phyloP scores from a whole-genome alignment of 1,139 yeast genomes.

The Insectozyma bohioensis region DNA sequence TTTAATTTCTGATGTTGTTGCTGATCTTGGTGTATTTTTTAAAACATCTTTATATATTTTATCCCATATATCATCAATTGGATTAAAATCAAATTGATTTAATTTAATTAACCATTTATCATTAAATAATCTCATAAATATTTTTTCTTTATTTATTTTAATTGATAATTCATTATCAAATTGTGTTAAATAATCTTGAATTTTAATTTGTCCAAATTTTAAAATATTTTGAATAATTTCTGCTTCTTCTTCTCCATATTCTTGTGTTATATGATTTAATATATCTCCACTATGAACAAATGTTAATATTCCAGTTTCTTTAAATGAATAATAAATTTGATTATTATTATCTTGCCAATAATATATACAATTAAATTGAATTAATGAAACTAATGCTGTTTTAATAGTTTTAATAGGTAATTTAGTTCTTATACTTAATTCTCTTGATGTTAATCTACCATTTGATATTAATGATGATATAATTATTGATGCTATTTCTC shows the following conservation, averaged over 20 bases:
- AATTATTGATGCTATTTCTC: constrained; percentile 61
- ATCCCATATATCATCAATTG: constrained; percentile 57
- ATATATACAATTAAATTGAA: constrained; percentile 64
- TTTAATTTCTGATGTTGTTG: constrained; percentile 59
- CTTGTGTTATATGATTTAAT: constrained; percentile 47
- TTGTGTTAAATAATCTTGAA: constrained; percentile 55
- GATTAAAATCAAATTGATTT: constrained; percentile 45
- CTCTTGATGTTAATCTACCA: constrained; percentile 56
- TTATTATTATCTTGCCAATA: constrained; percentile 49
- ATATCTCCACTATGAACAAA: constrained; percentile 80
- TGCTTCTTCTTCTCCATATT: constrained; percentile 51
- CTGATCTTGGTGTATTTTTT: constrained; percentile 47
- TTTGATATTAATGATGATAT: constrained; percentile 56
- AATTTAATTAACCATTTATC: constrained; percentile 55
- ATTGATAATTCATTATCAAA: constrained; percentile 25
- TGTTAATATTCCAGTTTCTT: constrained; percentile 62
- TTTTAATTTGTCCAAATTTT: constrained; percentile 63
- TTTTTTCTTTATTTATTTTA: constrained; percentile 27
- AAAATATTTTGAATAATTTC: constrained; percentile 71
- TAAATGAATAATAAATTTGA: constrained; percentile 51
- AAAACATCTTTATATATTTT: constrained; percentile 53
- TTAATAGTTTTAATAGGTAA: constrained; percentile 48
- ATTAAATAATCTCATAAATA: constrained; percentile 46
- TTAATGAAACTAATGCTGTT: constrained; percentile 59
- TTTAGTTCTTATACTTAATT: constrained; percentile 40